Percentiles rank a stretch among this genome's conserved stretches.
These are phyloP conservation scores for Tulasnella sp. DNA, from an alignment of 768 basidiomycete species.

Conservation along the genomic window DNA sequence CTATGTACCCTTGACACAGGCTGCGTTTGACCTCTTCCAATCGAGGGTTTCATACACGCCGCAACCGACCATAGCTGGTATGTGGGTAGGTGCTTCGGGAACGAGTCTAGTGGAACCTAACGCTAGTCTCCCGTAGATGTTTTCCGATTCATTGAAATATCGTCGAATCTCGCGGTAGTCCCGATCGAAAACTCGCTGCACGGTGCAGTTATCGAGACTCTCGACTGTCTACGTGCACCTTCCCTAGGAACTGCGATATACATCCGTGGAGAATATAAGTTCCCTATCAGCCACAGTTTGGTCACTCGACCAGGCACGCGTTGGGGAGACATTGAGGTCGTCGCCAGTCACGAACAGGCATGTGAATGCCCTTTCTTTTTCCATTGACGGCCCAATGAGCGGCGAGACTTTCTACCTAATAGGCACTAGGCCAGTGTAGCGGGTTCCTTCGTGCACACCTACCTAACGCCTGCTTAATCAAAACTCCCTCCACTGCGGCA, in stretches of 20 bases:
- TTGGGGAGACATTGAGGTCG: not conserved
- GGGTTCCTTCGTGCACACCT: not conserved
- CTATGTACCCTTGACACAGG: not conserved
- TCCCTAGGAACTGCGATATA: not conserved
- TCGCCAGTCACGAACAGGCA: slow-evolving; percentile 15
- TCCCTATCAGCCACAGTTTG: slow-evolving; percentile 2
- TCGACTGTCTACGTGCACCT: slow-evolving; percentile 10
- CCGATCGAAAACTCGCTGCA: slow-evolving; percentile 14
- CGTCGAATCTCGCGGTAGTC: not conserved
- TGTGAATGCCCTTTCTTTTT: not conserved
- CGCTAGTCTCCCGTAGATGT: not conserved
- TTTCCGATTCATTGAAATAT: too few species aligned
- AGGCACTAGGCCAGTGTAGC: slow-evolving; percentile 14
- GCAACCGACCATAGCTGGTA: slow-evolving; percentile 9
- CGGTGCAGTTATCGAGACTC: slow-evolving; percentile 14
- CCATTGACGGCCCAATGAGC: not conserved
- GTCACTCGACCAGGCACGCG: not conserved
- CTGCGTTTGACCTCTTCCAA: slow-evolving; percentile 8
- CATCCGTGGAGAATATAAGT: slow-evolving; percentile 1
- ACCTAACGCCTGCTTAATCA: not conserved
- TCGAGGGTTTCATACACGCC: slow-evolving; percentile 1
- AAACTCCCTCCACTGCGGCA: slow-evolving; percentile 10
- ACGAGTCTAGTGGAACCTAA: too few species aligned
- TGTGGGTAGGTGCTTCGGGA: not conserved
- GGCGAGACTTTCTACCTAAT: too few species aligned